Percentiles rank a stretch among this genome's conserved stretches.
phyloP scores from a whole-genome alignment of 163 green algal genomes.

The Volvox carteri region DNA sequence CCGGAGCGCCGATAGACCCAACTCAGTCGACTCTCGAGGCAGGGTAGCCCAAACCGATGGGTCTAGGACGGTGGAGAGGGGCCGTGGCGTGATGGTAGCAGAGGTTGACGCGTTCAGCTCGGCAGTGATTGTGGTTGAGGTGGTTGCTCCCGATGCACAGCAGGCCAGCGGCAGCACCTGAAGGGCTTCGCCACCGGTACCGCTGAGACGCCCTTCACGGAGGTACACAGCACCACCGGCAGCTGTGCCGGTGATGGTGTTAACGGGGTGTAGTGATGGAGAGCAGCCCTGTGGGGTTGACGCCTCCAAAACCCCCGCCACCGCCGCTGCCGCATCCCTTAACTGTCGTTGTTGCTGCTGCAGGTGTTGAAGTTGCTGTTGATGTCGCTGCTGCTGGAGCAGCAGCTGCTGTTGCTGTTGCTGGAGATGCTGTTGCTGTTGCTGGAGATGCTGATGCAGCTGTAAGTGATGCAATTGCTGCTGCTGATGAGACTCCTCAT shows the following conservation, averaged over 20 bases:
- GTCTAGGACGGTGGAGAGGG: not conserved
- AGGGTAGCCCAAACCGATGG: not conserved
- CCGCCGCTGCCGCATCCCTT: not conserved
- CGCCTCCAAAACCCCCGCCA: not conserved
- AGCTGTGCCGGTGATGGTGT: too few relatives aligned
- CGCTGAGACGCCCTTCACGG: not conserved
- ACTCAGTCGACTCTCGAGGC: not conserved
- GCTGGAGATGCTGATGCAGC: not conserved
- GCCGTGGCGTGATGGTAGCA: not conserved
- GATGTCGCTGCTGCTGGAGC: not conserved
- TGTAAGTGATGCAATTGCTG: conserved; percentile 1
- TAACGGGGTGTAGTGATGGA: not conserved
- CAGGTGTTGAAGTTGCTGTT: not conserved
- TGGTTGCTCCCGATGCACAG: not conserved
- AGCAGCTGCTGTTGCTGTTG: not conserved
- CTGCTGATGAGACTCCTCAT: not conserved
- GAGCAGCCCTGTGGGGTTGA: not conserved
- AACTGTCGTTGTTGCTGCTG: not conserved
- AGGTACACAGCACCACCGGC: not conserved
- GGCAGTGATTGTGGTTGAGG: too few relatives aligned
- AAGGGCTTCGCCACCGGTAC: not conserved
- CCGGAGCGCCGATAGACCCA: not conserved
- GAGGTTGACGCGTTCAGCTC: too few relatives aligned
- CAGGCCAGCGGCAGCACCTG: not conserved
- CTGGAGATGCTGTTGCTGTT: not conserved